Evolutionary conservation across 148 eudicot species (phyloP).

Genomic region (Rheum nobile): DNA sequence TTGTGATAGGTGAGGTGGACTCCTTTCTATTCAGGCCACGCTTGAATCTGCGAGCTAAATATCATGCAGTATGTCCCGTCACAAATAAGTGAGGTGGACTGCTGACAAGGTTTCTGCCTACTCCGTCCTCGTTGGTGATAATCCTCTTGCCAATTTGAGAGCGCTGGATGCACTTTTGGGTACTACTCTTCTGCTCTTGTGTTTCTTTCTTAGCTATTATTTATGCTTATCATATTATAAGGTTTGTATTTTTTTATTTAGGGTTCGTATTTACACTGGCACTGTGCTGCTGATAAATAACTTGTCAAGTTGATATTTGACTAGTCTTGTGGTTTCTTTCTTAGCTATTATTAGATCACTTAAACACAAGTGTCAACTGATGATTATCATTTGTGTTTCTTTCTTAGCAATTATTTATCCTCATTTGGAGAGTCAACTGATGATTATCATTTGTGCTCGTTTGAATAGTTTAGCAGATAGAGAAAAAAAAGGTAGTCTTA

Average conservation of each 20-base stretch:
- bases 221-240: not conserved
- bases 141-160: conserved; percentile 71
- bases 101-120: conserved; percentile 95
- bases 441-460: too few species aligned
- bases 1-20: conserved; percentile 94
- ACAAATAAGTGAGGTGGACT: too few species aligned
- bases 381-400: too few species aligned
- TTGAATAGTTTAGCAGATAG: too few species aligned
- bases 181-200: conserved; percentile 8
- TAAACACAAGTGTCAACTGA: too few species aligned
- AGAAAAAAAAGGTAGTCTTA: too few species aligned
- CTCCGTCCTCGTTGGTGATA: conserved; percentile 87
- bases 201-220: not conserved
- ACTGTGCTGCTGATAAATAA: not conserved
- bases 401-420: too few species aligned
- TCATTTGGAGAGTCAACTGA: too few species aligned
- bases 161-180: conserved; percentile 83
- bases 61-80: conserved; percentile 68
- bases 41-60: conserved; percentile 71
- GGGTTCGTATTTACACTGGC: not conserved
- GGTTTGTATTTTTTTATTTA: not conserved
- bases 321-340: not conserved
- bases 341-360: too few species aligned
- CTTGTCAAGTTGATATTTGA: not conserved
- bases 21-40: conserved; percentile 88